These are phyloP conservation scores for Lupinus albus DNA, from an alignment of 306 rosid genomes.

Conservation along the genomic window DNA sequence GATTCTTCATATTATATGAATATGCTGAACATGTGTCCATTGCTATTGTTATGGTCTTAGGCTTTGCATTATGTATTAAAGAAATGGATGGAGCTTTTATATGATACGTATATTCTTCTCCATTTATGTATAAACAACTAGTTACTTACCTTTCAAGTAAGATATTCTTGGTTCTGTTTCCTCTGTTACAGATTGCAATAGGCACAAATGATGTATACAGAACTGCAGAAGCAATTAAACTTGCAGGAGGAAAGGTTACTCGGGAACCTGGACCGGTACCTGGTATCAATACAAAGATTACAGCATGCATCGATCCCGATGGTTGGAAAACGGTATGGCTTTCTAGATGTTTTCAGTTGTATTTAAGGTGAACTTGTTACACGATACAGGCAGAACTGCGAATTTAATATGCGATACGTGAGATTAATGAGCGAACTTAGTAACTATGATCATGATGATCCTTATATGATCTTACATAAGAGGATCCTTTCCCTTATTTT, in stretches of 20 bases:
- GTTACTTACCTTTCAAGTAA: constrained; percentile 18
- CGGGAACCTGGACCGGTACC: constrained; percentile 92
- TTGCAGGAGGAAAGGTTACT: constrained; percentile 79
- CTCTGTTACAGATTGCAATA: constrained; percentile 67
- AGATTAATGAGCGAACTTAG: too few species aligned
- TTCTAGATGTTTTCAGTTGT: constrained; percentile 9
- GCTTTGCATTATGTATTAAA: constrained; percentile 10
- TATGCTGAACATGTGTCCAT: constrained; percentile 9
- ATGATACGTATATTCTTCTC: background rate
- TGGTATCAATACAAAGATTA: constrained; percentile 77
- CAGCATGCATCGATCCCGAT: constrained; percentile 91
- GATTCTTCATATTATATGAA: constrained; percentile 31
- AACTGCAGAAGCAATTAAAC: constrained; percentile 91
- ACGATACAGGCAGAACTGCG: too few species aligned
- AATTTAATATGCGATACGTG: too few species aligned
- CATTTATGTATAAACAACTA: background rate
- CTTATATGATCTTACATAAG: too few species aligned
- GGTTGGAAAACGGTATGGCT: constrained; percentile 92
- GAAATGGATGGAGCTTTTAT: constrained; percentile 4
- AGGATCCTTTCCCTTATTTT: background rate
- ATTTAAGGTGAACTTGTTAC: too few species aligned
- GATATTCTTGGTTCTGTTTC: background rate
- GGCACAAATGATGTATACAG: constrained; percentile 90
- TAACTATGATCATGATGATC: too few species aligned
- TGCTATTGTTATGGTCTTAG: constrained; percentile 5